Evolutionary conservation across 495 filamentous ascomycete genomes (phyloP).

Genomic region (Aspergillus egyptiacus): DNA sequence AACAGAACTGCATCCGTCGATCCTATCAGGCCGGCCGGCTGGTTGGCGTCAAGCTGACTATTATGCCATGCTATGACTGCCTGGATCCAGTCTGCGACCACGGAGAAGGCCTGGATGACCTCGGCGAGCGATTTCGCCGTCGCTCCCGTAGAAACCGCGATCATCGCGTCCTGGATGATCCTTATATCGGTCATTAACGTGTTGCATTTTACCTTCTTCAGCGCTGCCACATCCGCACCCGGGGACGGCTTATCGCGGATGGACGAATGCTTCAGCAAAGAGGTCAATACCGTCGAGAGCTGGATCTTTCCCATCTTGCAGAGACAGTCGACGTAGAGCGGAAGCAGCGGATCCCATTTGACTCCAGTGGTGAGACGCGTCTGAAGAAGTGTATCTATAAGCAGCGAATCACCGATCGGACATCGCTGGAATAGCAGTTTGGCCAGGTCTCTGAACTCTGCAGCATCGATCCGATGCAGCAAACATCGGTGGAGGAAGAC

Average conservation of each 20-base stretch:
- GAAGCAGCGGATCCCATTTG: conserved; percentile 58
- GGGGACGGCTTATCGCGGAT: conserved; percentile 25
- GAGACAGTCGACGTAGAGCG: conserved; percentile 58
- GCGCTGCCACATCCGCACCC: conserved; percentile 10
- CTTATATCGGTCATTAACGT: conserved; percentile 44
- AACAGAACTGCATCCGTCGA: conserved; percentile 39
- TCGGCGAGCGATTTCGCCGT: conserved; percentile 30
- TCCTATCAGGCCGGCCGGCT: conserved; percentile 30
- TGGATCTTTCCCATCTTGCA: conserved; percentile 49
- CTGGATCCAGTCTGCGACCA: conserved; percentile 36
- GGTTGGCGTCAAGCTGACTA: conserved; percentile 19
- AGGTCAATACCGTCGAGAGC: conserved; percentile 50
- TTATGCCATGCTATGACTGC: conserved; percentile 37
- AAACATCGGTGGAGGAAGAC: conserved; percentile 40
- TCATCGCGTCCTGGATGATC: conserved; percentile 41
- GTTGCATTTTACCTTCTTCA: conserved; percentile 20
- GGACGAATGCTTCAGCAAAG: conserved; percentile 54
- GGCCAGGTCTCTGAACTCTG: conserved; percentile 36
- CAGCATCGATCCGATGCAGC: conserved; percentile 38
- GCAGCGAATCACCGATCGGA: conserved; percentile 30
- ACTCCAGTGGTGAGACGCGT: conserved; percentile 43
- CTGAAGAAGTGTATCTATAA: conserved; percentile 56
- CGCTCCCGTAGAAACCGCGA: conserved; percentile 33
- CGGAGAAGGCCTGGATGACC: conserved; percentile 30
- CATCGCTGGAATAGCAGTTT: conserved; percentile 28